Evolutionary conservation across 2,329 filamentous ascomycete genomes (phyloP).

Genomic region (Cytospora mali): DNA sequence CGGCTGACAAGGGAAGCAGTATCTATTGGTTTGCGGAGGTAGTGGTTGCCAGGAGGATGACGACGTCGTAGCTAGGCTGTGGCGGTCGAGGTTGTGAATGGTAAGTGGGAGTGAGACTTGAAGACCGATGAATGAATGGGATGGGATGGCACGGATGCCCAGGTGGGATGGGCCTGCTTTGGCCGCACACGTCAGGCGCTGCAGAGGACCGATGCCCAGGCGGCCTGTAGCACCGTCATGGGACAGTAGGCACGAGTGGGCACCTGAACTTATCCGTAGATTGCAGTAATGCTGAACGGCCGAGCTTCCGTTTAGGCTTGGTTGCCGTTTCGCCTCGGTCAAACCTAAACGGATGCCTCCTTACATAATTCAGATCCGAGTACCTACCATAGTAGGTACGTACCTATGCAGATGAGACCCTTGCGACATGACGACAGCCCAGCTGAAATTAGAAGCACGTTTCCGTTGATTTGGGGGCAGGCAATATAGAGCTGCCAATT

Average conservation of each 20-base stretch:
- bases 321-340: background rate
- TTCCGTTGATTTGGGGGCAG: slow-evolving; percentile 12
- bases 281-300: background rate
- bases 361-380: background rate
- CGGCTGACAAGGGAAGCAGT: background rate
- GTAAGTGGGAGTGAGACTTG: slow-evolving; percentile 22
- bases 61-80: slow-evolving; percentile 19
- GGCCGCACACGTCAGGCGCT: slow-evolving; percentile 23
- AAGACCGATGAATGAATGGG: slow-evolving; percentile 20
- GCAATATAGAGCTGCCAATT: slow-evolving; percentile 15
- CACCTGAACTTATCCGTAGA: background rate
- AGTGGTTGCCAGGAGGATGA: slow-evolving; percentile 23
- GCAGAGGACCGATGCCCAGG: slow-evolving; percentile 6
- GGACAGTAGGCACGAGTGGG: background rate
- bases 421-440: slow-evolving; percentile 24
- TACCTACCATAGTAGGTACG: too few species aligned
- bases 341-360: background rate
- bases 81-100: slow-evolving; percentile 22
- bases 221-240: slow-evolving; percentile 8
- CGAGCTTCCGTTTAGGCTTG: background rate
- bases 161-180: slow-evolving; percentile 10
- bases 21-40: background rate
- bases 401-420: too few species aligned
- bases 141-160: slow-evolving; percentile 13
- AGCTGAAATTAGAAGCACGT: slow-evolving; percentile 28